Evolutionary conservation across 495 filamentous ascomycete species (phyloP), one percentile per base, ranked within the genome.

Genomic region (Neurospora sp.): DNA sequence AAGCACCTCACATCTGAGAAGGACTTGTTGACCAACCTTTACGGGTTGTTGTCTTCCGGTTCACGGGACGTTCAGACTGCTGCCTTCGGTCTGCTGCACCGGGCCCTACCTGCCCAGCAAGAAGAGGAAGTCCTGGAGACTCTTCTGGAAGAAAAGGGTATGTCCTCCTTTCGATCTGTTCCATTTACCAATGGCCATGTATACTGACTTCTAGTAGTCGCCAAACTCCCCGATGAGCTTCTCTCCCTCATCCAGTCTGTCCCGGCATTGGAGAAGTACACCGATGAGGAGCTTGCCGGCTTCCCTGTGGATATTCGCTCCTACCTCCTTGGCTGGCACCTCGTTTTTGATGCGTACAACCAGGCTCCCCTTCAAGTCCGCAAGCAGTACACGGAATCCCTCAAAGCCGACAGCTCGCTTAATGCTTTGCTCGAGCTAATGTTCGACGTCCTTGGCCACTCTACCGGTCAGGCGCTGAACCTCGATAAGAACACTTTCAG

Each of bases 321-420:
- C 6, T 99, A 97, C 78, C 86, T 98, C n/a, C 83, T 97, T 38
- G 92, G 94, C 48, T 98, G 96, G 96, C 88, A 93, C 72, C 83
- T 98, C 16, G 88, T 97, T 3, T 98, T 97, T 78, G 94, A 96
- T 76, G 91, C 94, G 73, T 96, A 96, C 78, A 83, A 86, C 69
- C 89, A 91, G 59, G 89, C 94, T 7, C 94, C 94, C 5, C 89
- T 91, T 78, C 90, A 92, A 77, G 89, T 97, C 11, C 91, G 91
- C 76, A 87, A 86, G 68, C 89, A 94, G 76, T 99, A 98, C 78
- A 85, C 88, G 0, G 85, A 91, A 5, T 87, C 89, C 40, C 87
- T 98, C 71, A 94, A 93, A 79, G 88, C 92, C 39, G 91, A 91
- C 18, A 84, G 89, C 20, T 91, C 91, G 69, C 78, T 95, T 3